A percentile compares a stretch with the other conserved stretches of the same genome.
phyloP scores from a whole-genome alignment of 306 rosid genomes.

The Mucuna pruriens region DNA sequence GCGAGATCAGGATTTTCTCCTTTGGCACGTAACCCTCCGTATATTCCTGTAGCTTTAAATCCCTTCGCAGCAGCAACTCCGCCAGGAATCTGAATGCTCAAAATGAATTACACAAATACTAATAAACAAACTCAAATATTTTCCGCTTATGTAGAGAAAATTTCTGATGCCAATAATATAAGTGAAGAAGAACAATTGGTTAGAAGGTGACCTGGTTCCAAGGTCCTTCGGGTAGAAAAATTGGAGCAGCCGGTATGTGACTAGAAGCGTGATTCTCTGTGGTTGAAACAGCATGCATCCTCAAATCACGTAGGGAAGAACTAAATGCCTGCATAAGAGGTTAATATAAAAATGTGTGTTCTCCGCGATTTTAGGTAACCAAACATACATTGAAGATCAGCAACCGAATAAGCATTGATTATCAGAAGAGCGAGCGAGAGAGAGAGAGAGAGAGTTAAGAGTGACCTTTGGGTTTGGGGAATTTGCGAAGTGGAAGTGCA shows the following conservation, averaged over 20 bases:
- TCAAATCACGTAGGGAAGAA: conserved; percentile 35
- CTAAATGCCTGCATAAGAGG: conserved; percentile 19
- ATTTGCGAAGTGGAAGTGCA: conserved; percentile 36
- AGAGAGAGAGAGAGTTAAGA: conserved; percentile 3
- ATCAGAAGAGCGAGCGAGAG: background rate
- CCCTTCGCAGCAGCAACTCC: conserved; percentile 96
- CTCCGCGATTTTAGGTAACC: background rate
- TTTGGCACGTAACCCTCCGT: conserved; percentile 82
- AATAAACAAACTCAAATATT: background rate
- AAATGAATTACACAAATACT: conserved; percentile 30
- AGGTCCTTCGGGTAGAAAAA: conserved; percentile 86
- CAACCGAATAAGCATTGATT: background rate
- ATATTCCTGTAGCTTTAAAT: conserved; percentile 84
- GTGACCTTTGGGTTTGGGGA: conserved; percentile 48
- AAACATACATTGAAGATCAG: background rate
- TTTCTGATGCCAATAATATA: too few relatives aligned
- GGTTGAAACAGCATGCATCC: conserved; percentile 47
- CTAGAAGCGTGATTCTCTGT: conserved; percentile 37
- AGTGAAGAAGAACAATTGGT: background rate
- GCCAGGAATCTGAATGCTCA: conserved; percentile 66
- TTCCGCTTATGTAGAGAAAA: too few relatives aligned
- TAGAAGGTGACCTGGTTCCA: conserved; percentile 75
- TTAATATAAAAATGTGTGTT: background rate
- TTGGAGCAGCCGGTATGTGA: conserved; percentile 81
- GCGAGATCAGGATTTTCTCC: conserved; percentile 92